Conservation (phyloP, 257 asterid genomes). For the Solanum paucissectum region DNA sequence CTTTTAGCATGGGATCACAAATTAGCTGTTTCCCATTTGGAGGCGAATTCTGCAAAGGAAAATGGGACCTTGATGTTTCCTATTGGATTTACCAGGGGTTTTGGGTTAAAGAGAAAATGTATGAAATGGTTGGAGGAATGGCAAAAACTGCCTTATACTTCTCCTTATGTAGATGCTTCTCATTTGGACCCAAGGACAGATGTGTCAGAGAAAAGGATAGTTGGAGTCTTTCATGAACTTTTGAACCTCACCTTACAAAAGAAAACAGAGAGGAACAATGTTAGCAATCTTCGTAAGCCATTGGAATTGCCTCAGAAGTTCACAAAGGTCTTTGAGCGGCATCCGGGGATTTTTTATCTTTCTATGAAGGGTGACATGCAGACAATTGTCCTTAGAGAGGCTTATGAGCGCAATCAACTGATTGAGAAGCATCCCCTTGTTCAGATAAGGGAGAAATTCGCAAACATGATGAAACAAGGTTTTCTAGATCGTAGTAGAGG, state of each 20-base stretch:
- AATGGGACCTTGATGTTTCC: constrained; percentile 47
- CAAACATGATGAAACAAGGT: constrained; percentile 61
- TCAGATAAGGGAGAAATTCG: constrained; percentile 42
- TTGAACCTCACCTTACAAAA: constrained; percentile 55
- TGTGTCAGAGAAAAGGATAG: constrained; percentile 78
- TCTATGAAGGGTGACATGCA: constrained; percentile 66
- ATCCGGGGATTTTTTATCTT: constrained; percentile 79
- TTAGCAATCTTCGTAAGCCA: constrained; percentile 70
- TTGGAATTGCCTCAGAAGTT: constrained; percentile 76
- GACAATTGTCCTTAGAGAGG: constrained; percentile 81
- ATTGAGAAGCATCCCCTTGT: constrained; percentile 66
- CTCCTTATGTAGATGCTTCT: constrained; percentile 58
- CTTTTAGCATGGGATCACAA: constrained; percentile 53
- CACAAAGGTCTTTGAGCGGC: constrained; percentile 82
- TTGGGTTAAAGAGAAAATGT: constrained; percentile 76
- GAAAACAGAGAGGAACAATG: constrained; percentile 58
- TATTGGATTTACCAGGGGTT: constrained; percentile 72
- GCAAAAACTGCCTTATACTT: constrained; percentile 82
- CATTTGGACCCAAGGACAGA: constrained; percentile 80
- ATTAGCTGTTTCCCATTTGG: constrained; percentile 57
- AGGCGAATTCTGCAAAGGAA: constrained; percentile 18
- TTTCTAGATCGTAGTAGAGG: constrained; percentile 65
- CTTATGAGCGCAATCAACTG: constrained; percentile 50
- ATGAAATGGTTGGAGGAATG: constrained; percentile 87
- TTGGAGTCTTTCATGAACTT: constrained; percentile 91